phyloP scores from a whole-genome alignment of 2,329 filamentous ascomycete species.

The Colletotrichum lupini region DNA sequence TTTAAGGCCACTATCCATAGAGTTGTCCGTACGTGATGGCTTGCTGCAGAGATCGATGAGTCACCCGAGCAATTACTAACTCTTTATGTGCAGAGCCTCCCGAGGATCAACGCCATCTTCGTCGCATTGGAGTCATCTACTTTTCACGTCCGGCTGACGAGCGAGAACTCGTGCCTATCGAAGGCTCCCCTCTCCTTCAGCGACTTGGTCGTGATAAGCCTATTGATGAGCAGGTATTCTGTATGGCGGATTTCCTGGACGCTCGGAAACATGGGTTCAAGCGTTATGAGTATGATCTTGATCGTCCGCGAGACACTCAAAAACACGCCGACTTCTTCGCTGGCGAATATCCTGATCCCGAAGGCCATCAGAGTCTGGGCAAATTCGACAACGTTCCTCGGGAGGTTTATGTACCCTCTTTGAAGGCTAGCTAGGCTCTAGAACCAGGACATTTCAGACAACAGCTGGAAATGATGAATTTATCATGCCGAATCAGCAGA shows the following conservation, averaged over 20 bases:
- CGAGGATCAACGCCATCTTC: conserved; percentile 47
- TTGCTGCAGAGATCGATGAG: too few species aligned
- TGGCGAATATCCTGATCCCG: conserved; percentile 1
- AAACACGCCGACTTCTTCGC: conserved; percentile 12
- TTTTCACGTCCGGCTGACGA: conserved; percentile 46
- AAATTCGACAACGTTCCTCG: conserved; percentile 6
- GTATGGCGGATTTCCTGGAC: conserved; percentile 42
- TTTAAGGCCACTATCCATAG: conserved; percentile 46
- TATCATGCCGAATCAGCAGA: too few species aligned
- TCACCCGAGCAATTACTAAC: too few species aligned
- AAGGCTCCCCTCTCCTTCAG: conserved; percentile 47
- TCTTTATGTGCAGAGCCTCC: conserved; percentile 36
- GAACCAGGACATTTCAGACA: too few species aligned
- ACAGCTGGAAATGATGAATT: background rate
- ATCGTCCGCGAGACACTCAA: conserved; percentile 19
- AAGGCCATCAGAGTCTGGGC: conserved; percentile 2
- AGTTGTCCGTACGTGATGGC: conserved; percentile 33
- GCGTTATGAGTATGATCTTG: conserved; percentile 42
- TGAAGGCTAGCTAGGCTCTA: background rate
- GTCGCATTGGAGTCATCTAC: conserved; percentile 51
- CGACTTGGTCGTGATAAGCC: conserved; percentile 41
- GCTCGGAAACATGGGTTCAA: conserved; percentile 44
- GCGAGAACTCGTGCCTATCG: conserved; percentile 47
- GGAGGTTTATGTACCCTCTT: background rate
- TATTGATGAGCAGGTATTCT: conserved; percentile 40